Evolutionary conservation across 768 basidiomycete genomes (phyloP), one percentile per base, ranked within the genome.

Genomic region (Xerocomus spinulosus): DNA sequence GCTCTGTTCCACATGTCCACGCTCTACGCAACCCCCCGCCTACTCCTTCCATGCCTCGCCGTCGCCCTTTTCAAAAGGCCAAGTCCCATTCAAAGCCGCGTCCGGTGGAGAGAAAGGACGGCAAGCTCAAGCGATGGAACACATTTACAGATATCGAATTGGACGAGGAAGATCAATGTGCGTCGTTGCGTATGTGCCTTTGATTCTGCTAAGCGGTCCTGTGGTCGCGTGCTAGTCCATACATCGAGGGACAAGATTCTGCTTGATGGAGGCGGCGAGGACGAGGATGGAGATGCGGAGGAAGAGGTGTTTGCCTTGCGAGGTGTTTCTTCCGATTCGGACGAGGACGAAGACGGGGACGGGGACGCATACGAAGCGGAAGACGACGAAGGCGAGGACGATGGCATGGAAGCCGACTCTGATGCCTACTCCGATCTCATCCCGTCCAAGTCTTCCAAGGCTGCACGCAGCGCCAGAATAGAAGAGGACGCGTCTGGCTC

Each of bases 101-200:
- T 23, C 68, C 74, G 10, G 58, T 79, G 4, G 71, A 79, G 55
- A 75, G 73, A 48, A 72, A 69, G 28, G 78, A 82, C 40, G 67
- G 71, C 21, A 79, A 68, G 53, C 57, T 87, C 10, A 77, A 77
- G 50, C 77, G 78, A 65, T 90, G 88, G 87, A 75, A 87, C 51
- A 81, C 73, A 28, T 54, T 68, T 20, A 72, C 74, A 6, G 89
- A 91, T 58, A 79, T 91, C 44, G 85, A 83, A 9, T 60, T 86
- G 52, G 87, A 91, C 55, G 84, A 82, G 56, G 85, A 88, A 60
- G 88, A 91, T 61, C 75, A 83, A 60, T 90, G 88, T 89, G 58
- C 52, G 83, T 73, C 14, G 2, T 18, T 21, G 26, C 26, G 5
- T 10, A 10, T 26, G n/a, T 10, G 20, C 21, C 40, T 15, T 9